Evolutionary conservation across 139 green algal genomes (phyloP), one percentile per base, ranked within the genome.

Genomic region (Picochlorum sp.): DNA sequence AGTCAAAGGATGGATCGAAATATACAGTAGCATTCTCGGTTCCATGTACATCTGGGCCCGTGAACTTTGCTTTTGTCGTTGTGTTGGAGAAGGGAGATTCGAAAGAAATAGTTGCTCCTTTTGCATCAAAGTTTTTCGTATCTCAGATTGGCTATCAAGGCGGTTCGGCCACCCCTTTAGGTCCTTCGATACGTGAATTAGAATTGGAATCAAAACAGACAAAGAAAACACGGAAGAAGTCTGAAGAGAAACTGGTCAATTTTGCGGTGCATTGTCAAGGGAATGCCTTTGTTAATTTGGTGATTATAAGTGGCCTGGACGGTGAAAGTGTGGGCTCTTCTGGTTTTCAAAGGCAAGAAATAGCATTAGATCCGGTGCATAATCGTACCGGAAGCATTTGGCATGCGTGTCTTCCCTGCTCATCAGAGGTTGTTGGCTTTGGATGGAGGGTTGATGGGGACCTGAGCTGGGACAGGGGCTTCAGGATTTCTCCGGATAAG

Each of bases 361-460:
- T 87, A 14, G 59, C 63, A 0, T 55, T 89, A 50, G 78, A 89
- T 59, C 73, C 78, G 0, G n/a, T 50, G 7, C 58, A 76, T 1
- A 72, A 82, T 59, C 61, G 71, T 37, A 72, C 59, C n/a, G 68
- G 79, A n/a, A 73, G 84, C 51, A 56, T 77, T 26, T 87, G 80
- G 85, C 78, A 87, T 63, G 31, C 72, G 2, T 43, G 60, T 56
- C 5, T 77, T 36, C 55, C 32, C 29, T 26, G 29, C n/a, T 55
- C 65, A 45, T 41, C 75, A 31, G 64, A 73, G 25, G 60, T 63
- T 7, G 67, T 88, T 47, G 77, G 68, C 61, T 90, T 75, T 49
- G 82, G 65, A 35, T 84, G 73, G 76, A 57, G 78, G 1, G 70
- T 75, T 5, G 71, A 85, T 13, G 76, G 73, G 3, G 75, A 83